Evolutionary conservation across 148 eudicot species (phyloP), one percentile per base, ranked within the genome.

Genomic region (Silene conica): DNA sequence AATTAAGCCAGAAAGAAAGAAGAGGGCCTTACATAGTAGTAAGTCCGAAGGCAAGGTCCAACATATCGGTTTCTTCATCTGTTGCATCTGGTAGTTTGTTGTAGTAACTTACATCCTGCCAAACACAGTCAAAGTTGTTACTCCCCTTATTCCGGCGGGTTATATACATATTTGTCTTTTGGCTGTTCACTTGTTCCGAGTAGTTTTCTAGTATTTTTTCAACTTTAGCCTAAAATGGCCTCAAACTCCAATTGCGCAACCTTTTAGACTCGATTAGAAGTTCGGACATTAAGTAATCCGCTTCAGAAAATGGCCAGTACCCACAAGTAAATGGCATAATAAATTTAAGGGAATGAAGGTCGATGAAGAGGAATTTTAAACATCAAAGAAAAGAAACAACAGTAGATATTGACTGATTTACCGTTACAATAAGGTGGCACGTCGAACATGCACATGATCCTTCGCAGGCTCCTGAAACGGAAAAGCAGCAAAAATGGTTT

Each of bases 401-500:
- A 9, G 50, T 4, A 68, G 25, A n/a, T 31, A 60, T 31, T 31
- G 22, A 70, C 8, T 28, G 55, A 38, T 83, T 69, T 87, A 95
- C 97, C 96, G 85, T 94, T 56, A 95, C 87, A 34, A 95, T 90
- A 61, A 95, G 83, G 69, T 95, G 98, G 80, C 98, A 95, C 28
- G 98, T 95, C 58, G 98, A 92, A 82, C 98, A 95, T 68, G 98
- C 97, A 83, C 93, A 91, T 4, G 97, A 92, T 69, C 96, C 97
- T 85, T 92, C 98, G 76, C 98, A 95, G 69, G 98, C 97, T 69
- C 98, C 98, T 95, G 86, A 18, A 83, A 80, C 14, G 14, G 14
- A 50, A 43, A 26, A 34, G 63, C 76, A 72, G 43, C 18, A 67
- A 77, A 79, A 48, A 20, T 67, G 63, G 46, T 74, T 77, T 50